These are phyloP conservation scores for Tylopilus sp. DNA, from an alignment of 768 basidiomycete genomes.

Conservation along the genomic window DNA sequence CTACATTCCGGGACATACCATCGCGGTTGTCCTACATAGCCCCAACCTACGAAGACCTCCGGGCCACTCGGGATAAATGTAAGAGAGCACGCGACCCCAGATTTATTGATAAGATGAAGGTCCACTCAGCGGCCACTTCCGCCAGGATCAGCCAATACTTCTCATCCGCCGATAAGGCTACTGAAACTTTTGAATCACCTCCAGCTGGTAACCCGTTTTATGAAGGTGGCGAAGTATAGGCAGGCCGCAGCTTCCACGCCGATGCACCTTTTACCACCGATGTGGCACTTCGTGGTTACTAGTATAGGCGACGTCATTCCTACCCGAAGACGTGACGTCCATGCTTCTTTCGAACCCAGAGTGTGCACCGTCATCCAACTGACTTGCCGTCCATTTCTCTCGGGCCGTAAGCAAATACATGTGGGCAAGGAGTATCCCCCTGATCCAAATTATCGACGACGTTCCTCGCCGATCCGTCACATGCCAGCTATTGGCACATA, in stretches of 20 bases:
- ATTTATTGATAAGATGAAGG: background rate
- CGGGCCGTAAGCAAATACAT: background rate
- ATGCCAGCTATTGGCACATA: background rate
- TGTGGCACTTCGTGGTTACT: background rate
- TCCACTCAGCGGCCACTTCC: background rate
- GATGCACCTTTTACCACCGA: background rate
- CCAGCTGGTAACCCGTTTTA: background rate
- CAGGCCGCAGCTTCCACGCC: background rate
- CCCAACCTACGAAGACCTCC: background rate
- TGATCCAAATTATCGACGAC: background rate
- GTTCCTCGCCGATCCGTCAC: background rate
- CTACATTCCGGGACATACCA: no score
- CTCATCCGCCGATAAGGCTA: background rate
- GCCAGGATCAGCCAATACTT: no score
- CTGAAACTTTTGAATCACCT: background rate
- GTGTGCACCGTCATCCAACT: background rate
- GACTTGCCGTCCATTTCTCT: background rate
- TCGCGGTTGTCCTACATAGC: no score
- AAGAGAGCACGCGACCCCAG: background rate
- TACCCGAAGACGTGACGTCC: background rate
- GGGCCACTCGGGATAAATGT: background rate
- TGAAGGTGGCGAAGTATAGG: background rate
- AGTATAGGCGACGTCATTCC: background rate
- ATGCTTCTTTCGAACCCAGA: no score
- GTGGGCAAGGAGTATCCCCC: background rate